These are phyloP conservation scores for Xylariaceae sp. DNA, from an alignment of 2,329 filamentous ascomycete species.

Conservation along the genomic window DNA sequence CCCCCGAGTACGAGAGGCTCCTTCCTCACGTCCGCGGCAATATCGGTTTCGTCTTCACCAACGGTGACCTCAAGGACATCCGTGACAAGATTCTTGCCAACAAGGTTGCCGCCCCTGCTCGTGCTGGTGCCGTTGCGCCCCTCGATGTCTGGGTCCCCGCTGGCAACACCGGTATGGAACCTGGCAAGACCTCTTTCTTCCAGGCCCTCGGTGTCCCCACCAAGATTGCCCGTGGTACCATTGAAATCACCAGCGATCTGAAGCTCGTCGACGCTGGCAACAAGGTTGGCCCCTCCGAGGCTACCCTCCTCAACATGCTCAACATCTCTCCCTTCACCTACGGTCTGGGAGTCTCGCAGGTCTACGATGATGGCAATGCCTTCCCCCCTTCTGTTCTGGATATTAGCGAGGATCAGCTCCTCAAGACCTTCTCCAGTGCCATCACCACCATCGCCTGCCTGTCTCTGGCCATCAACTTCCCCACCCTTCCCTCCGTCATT, in stretches of 20 bases:
- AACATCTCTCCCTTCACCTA: conserved; percentile 99
- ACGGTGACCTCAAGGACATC: conserved; percentile 87
- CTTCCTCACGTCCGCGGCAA: conserved; percentile 97
- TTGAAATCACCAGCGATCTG: conserved; percentile 97
- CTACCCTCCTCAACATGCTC: conserved; percentile 98
- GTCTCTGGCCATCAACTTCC: conserved; percentile 93
- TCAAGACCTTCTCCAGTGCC: conserved; percentile 80
- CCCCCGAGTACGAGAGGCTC: conserved; percentile 97
- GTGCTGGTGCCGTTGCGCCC: conserved; percentile 96
- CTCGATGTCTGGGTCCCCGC: conserved; percentile 93
- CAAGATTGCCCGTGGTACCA: conserved; percentile 99
- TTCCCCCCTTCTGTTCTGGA: conserved; percentile 89
- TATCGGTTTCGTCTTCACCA: conserved; percentile 99
- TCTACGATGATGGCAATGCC: conserved; percentile 96
- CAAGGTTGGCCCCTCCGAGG: conserved; percentile 99
- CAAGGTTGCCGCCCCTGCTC: conserved; percentile 96
- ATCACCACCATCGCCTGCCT: conserved; percentile 87
- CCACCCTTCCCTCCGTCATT: conserved; percentile 92
- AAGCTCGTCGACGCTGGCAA: conserved; percentile 92
- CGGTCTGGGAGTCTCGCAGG: conserved; percentile 94
- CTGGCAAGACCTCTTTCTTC: conserved; percentile 99
- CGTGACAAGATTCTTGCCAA: conserved; percentile 95
- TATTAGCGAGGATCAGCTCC: conserved; percentile 92
- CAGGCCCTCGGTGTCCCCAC: conserved; percentile 99
- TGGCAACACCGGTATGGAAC: conserved; percentile 99